Percentiles rank a stretch among this genome's conserved stretches.
phyloP scores from a whole-genome alignment of 2,329 filamentous ascomycete genomes.

The Metarhizium humberi region DNA sequence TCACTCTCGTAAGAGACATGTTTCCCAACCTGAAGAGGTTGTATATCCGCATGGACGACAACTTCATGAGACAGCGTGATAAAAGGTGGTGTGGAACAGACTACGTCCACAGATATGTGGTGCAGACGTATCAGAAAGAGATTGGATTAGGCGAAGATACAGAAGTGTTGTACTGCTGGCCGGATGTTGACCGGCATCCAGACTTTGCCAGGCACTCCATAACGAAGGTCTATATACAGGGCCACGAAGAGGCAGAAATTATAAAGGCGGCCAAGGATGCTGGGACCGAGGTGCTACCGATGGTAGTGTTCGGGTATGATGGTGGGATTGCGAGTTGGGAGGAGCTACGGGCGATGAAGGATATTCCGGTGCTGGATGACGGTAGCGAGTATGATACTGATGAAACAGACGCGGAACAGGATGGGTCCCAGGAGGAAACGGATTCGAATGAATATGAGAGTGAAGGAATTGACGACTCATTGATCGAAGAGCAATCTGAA shows the following conservation, averaged over 20 bases:
- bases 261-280: not conserved
- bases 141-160: constrained; percentile 15
- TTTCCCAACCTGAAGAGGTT: constrained; percentile 19
- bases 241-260: not conserved
- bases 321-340: constrained; percentile 11
- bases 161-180: constrained; percentile 22
- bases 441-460: constrained; percentile 27
- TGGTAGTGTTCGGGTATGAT: constrained; percentile 19
- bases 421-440: not conserved
- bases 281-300: constrained; percentile 18
- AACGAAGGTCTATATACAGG: constrained; percentile 1
- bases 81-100: constrained; percentile 24
- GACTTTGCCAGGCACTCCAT: constrained; percentile 20
- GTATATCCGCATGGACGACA: constrained; percentile 13
- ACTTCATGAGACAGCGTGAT: constrained; percentile 3
- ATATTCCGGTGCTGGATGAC: constrained; percentile 2
- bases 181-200: constrained; percentile 18
- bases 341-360: constrained; percentile 6
- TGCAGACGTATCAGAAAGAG: constrained; percentile 17
- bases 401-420: not conserved
- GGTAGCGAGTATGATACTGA: constrained; percentile 11
- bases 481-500: constrained; percentile 16
- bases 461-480: constrained; percentile 28
- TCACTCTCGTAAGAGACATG: not conserved
- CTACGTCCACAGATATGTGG: constrained; percentile 16